Conservation (phyloP, 2,329 filamentous ascomycete genomes). For the Alternaria burnsii region DNA sequence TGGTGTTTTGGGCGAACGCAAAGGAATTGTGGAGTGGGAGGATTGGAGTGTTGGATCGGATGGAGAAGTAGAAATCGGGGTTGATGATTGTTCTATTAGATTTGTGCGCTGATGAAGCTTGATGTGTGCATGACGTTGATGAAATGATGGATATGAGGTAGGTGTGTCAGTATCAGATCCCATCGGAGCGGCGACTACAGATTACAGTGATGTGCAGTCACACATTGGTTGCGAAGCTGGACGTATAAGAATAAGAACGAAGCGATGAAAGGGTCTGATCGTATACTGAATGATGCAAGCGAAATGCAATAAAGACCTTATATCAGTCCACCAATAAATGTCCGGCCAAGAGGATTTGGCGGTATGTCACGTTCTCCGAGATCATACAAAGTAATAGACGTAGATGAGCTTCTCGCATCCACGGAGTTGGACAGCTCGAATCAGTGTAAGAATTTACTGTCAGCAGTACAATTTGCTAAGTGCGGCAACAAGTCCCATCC, state of each 20-base stretch:
- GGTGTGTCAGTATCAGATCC: background rate
- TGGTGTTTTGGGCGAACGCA: conserved; percentile 40
- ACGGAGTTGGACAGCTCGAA: background rate
- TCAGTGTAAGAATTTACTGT: background rate
- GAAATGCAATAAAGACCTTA: background rate
- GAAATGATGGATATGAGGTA: background rate
- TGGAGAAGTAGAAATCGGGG: background rate
- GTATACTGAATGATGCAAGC: background rate
- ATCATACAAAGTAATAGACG: background rate
- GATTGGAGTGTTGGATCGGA: conserved; percentile 14
- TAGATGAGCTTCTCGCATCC: background rate
- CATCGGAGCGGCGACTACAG: background rate
- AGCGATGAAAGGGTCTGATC: background rate
- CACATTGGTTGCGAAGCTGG: background rate
- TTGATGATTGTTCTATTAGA: background rate
- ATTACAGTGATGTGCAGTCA: background rate
- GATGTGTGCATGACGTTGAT: background rate
- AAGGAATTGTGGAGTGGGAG: conserved; percentile 38
- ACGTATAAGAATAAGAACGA: background rate
- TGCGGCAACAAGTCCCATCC: background rate
- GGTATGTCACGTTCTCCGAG: background rate
- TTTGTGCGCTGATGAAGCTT: background rate
- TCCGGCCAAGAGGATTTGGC: background rate
- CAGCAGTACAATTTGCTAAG: background rate
- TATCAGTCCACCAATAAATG: background rate